These are phyloP conservation scores for Vachellia collinsii DNA, from an alignment of 306 rosid species.

Conservation along the genomic window DNA sequence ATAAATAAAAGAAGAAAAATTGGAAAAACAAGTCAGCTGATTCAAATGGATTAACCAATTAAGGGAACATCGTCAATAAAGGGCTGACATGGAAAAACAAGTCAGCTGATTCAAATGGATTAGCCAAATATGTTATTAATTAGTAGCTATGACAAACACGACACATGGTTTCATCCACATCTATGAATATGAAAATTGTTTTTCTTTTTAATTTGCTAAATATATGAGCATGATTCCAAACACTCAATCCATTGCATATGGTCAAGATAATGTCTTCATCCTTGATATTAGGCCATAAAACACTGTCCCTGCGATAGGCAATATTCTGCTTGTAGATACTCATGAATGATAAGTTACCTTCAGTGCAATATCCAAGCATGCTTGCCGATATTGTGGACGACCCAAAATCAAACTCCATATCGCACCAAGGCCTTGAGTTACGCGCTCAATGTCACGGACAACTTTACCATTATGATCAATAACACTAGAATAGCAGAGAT, in stretches of 20 bases:
- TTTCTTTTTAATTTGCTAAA: neutral
- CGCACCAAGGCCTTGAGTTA: constrained; percentile 99
- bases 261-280: neutral
- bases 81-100: neutral
- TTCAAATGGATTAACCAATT: neutral
- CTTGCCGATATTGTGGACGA: constrained; percentile 83
- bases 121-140: neutral
- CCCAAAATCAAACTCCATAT: constrained; percentile 95
- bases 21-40: neutral
- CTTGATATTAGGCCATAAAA: neutral
- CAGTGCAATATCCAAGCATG: constrained; percentile 80
- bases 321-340: constrained; percentile 27
- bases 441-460: constrained; percentile 82
- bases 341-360: constrained; percentile 56
- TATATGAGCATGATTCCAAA: neutral
- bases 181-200: neutral
- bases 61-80: neutral
- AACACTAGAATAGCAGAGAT: constrained; percentile 80
- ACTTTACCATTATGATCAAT: constrained; percentile 67
- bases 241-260: neutral
- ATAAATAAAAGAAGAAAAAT: neutral
- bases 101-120: no score
- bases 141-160: neutral
- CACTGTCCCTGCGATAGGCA: constrained; percentile 19
- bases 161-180: neutral